Evolutionary conservation across 1,284 basidiomycete species (phyloP), one percentile per base, ranked within the genome.

Genomic region (Tylopilus orsonianus): DNA sequence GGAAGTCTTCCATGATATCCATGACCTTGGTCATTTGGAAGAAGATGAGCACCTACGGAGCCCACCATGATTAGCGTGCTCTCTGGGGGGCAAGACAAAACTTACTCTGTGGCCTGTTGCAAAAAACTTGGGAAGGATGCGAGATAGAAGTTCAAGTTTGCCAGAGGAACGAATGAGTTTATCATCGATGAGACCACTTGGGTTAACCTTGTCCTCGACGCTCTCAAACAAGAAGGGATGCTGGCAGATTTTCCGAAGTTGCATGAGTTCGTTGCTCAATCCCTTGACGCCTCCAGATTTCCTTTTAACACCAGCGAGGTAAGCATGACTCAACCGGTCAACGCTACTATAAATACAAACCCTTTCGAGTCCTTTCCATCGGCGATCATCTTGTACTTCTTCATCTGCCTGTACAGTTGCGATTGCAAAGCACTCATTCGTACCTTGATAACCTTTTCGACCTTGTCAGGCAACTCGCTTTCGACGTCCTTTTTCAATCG

Each of bases 1-100:
- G 75, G 67, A 97, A 99, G 67, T 99, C 97, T 66, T 97, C 94
- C 83, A 99, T 96, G 68, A 99, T 97, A 59, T 97, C 94, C 96
- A 99, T 98, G 66, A 98, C 94, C 62, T 94, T 85, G 8, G 96
- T 98, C 96, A 98, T 98, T 72, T 99, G 96, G 87, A 98, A 98
- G 83, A 98, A 98, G 66, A 99, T 97, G 53, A 99, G 83, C 24
- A 97, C 95, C 86, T 90, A 50, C 1, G 44, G 18, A 46, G 46
- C 13, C 35, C 19, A 35, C 41, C n/a, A n/a, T 10, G 22, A 27
- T 58, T 12, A 60, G 33, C 14, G 7, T 3, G n/a, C 14, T 30
- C n/a, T 7, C 5, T 33, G 7, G 2, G 18, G n/a, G 1, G 30
- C 8, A 12, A 42, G 33, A 36, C 26, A 14, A 23, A 26, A 36